A percentile compares a stretch with the other conserved stretches of the same genome.
These are phyloP conservation scores for Pulveroboletus frians DNA, from an alignment of 768 basidiomycete genomes.

Conservation along the genomic window DNA sequence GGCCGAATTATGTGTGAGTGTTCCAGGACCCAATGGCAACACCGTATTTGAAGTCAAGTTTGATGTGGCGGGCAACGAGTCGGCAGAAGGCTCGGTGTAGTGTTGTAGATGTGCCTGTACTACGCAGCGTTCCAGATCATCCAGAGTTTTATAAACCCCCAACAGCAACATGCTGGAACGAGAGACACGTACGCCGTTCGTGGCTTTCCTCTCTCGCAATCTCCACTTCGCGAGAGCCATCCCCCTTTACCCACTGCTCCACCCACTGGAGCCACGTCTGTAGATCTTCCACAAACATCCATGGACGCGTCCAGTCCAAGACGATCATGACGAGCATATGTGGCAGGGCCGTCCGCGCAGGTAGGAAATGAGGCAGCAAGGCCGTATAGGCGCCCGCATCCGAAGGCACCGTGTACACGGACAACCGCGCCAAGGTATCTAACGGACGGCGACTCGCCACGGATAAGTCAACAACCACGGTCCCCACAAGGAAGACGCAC, in stretches of 20 bases:
- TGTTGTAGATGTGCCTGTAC: conserved; percentile 89
- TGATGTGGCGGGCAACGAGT: conserved; percentile 58
- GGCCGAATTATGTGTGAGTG: conserved; percentile 78
- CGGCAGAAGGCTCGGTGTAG: conserved; percentile 75
- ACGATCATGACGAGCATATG: conserved; percentile 79
- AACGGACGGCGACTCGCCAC: conserved; percentile 2
- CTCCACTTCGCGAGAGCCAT: conserved; percentile 62
- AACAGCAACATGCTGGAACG: background rate
- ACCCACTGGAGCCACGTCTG: conserved; percentile 84
- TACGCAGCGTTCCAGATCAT: conserved; percentile 28
- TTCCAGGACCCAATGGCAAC: conserved; percentile 80
- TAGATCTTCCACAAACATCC: conserved; percentile 84
- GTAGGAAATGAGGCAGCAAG: conserved; percentile 73
- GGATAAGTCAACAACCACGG: background rate
- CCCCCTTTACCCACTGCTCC: conserved; percentile 72
- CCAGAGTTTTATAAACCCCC: background rate
- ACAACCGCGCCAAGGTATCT: conserved; percentile 88
- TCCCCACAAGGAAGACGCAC: conserved; percentile 38
- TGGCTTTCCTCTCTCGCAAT: conserved; percentile 74
- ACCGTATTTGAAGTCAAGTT: conserved; percentile 58
- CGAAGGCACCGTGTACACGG: conserved; percentile 87
- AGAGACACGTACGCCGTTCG: conserved; percentile 63
- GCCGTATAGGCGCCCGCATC: conserved; percentile 64
- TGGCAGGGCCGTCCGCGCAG: conserved; percentile 58
- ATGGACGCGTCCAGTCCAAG: conserved; percentile 94